Conservation (phyloP, 1,139 yeast species). For the Yamadazyma mexicana region DNA sequence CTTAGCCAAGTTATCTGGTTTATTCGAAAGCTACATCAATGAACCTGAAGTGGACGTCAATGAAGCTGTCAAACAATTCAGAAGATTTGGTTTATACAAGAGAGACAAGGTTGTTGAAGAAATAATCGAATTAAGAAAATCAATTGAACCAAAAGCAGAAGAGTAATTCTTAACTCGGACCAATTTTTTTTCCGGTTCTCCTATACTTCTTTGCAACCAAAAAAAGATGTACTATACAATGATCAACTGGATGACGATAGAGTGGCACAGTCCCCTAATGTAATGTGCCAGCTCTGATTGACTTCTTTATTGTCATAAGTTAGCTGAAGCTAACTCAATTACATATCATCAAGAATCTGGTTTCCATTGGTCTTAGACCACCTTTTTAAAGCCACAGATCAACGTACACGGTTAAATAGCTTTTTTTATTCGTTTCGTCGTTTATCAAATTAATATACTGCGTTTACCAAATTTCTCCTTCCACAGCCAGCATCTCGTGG, state of each 20-base stretch:
- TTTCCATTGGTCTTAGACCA: too few species aligned
- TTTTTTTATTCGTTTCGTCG: too few species aligned
- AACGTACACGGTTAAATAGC: too few species aligned
- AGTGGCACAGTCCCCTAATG: not conserved
- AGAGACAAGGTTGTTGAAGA: constrained; percentile 43
- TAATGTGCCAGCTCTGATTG: too few species aligned
- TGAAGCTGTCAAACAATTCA: constrained; percentile 51
- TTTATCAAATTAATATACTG: too few species aligned
- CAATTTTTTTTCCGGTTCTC: not conserved
- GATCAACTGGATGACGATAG: not conserved
- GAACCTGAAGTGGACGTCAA: constrained; percentile 33
- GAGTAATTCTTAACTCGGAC: not conserved
- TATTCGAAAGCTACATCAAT: constrained; percentile 39
- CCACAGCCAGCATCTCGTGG: too few species aligned
- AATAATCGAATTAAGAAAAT: constrained; percentile 41
- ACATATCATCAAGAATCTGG: too few species aligned
- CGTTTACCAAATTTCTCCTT: too few species aligned
- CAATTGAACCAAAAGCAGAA: constrained; percentile 6
- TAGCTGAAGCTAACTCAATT: not conserved
- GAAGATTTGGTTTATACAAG: constrained; percentile 62
- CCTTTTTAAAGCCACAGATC: too few species aligned
- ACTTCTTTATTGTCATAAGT: too few species aligned
- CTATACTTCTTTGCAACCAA: not conserved
- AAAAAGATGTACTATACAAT: not conserved
- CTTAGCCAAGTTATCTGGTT: constrained; percentile 49